A percentile compares a stretch with the other conserved stretches of the same genome.
Evolutionary conservation across 192 early-diverging fungal species (phyloP).

Genomic region (Rhizophagus clarus): DNA sequence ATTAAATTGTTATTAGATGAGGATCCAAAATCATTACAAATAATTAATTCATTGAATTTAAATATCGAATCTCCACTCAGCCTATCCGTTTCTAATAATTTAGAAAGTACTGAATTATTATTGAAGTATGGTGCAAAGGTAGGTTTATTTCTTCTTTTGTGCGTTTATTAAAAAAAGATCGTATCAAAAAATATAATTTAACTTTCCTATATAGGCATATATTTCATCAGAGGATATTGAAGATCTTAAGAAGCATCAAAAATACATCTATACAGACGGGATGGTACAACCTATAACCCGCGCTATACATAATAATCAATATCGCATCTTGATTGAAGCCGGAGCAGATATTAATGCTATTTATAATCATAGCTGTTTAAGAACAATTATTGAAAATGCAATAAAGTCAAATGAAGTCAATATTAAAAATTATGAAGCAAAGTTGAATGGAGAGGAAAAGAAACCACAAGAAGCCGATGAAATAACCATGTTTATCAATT

Average conservation of each 20-base stretch:
- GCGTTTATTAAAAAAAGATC: neutral
- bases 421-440: too few species aligned
- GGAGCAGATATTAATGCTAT: neutral
- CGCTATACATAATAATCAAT: neutral
- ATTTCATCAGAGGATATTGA: slow-evolving; percentile 7
- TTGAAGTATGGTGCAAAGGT: slow-evolving; percentile 3
- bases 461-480: too few species aligned
- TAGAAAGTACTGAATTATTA: neutral
- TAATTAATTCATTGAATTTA: neutral
- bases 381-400: too few species aligned
- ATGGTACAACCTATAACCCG: neutral
- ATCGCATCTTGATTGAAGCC: neutral
- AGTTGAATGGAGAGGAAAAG: too few species aligned
- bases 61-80: neutral
- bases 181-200: neutral
- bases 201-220: neutral
- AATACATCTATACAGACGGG: too few species aligned
- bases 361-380: too few species aligned
- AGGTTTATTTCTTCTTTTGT: neutral
- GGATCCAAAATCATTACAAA: neutral
- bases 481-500: too few species aligned
- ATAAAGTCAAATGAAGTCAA: too few species aligned
- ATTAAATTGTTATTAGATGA: slow-evolving; percentile 3
- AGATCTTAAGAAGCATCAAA: neutral
- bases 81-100: neutral